These are phyloP conservation scores for Colletotrichum ledebouriae DNA, from an alignment of 2,329 filamentous ascomycete genomes.

Conservation along the genomic window DNA sequence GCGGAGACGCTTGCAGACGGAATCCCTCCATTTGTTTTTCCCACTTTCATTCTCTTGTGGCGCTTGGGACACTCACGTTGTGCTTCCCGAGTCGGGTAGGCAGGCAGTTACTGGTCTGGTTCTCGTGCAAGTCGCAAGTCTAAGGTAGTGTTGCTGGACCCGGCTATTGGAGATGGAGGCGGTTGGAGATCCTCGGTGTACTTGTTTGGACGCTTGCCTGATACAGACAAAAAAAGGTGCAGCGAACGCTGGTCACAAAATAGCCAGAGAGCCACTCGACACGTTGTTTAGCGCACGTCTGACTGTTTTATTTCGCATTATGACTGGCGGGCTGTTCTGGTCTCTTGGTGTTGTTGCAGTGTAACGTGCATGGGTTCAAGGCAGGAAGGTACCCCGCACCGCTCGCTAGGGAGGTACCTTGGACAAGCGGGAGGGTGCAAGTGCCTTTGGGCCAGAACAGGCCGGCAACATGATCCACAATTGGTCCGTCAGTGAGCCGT, in stretches of 20 bases:
- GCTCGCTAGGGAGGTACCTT: constrained; percentile 10
- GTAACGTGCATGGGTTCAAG: too few species aligned
- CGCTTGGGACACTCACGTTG: too few species aligned
- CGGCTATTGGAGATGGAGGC: constrained; percentile 12
- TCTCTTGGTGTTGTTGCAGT: constrained; percentile 9
- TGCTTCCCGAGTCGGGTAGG: constrained; percentile 15
- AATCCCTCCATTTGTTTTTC: neutral
- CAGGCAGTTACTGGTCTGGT: neutral
- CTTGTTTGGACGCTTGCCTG: constrained; percentile 8
- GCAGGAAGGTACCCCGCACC: constrained; percentile 37
- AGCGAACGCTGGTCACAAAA: neutral
- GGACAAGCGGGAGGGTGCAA: constrained; percentile 19
- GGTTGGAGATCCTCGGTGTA: neutral
- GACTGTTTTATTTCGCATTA: neutral
- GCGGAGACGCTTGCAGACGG: too few species aligned
- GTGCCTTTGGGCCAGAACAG: constrained; percentile 16
- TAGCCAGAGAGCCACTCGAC: constrained; percentile 5
- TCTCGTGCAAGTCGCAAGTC: neutral
- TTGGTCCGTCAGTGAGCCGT: constrained; percentile 20
- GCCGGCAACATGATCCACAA: constrained; percentile 22
- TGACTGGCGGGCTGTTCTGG: neutral
- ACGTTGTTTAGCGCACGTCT: constrained; percentile 1
- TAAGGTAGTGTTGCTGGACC: neutral
- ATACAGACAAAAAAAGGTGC: constrained; percentile 3
- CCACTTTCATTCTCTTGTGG: neutral